phyloP scores from a whole-genome alignment of 192 early-diverging fungal species.

The Backusella morwellensis region DNA sequence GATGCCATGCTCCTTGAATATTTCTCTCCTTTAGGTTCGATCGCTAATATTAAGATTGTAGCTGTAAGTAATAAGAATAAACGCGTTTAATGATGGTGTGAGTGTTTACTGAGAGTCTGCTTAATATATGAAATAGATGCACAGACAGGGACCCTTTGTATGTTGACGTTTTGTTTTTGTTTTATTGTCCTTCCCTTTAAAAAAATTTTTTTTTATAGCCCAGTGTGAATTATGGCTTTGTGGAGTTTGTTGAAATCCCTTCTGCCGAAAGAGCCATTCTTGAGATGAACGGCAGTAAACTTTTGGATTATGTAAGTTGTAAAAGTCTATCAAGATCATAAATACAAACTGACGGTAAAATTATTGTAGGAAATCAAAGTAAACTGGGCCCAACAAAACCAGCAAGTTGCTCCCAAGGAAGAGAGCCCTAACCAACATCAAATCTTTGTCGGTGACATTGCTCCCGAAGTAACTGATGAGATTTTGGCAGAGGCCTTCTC shows the following conservation, averaged over 20 bases:
- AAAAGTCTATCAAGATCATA: neutral
- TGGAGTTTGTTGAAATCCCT: constrained; percentile 73
- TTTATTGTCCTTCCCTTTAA: neutral
- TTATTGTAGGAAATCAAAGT: constrained; percentile 27
- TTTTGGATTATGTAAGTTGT: constrained; percentile 56
- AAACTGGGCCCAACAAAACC: constrained; percentile 28
- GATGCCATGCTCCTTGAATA: constrained; percentile 67
- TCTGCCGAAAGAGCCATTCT: constrained; percentile 75
- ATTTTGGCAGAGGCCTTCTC: constrained; percentile 76
- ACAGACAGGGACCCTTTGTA: neutral
- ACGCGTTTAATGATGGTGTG: neutral
- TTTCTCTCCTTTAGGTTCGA: constrained; percentile 59
- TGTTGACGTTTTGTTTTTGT: neutral
- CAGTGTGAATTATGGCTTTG: constrained; percentile 82
- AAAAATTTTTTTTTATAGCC: constrained; percentile 7
- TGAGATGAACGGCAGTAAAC: constrained; percentile 63
- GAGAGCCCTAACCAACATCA: constrained; percentile 60
- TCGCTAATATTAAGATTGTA: constrained; percentile 74
- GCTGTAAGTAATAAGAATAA: constrained; percentile 30
- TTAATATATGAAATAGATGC: neutral
- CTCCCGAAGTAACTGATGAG: constrained; percentile 83
- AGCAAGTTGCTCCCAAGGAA: constrained; percentile 20
- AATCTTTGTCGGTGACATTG: constrained; percentile 90
- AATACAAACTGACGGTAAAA: neutral
- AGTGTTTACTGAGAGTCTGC: neutral